Percentiles rank a stretch among this genome's conserved stretches.
Conservation (phyloP, 768 basidiomycete genomes). For the Holtermannia corniformis region DNA sequence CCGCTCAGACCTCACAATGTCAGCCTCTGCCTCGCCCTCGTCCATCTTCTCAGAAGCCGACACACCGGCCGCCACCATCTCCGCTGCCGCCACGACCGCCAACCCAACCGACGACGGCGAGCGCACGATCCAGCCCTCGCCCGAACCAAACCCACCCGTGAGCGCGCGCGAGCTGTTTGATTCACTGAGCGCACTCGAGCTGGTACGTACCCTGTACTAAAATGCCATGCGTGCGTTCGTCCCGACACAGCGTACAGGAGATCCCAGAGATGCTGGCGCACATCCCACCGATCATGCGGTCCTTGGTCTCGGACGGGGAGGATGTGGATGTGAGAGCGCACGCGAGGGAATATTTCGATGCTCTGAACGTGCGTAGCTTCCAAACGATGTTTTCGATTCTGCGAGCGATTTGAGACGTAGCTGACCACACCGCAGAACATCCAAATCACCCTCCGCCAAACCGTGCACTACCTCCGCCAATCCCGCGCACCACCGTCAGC, state of each 20-base stretch:
- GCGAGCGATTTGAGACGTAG: background rate
- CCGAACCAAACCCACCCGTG: too few relatives aligned
- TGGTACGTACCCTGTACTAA: background rate
- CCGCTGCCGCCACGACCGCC: too few relatives aligned
- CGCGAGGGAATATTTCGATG: background rate
- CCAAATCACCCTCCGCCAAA: constrained; percentile 35
- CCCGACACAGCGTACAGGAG: background rate
- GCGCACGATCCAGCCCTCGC: too few relatives aligned
- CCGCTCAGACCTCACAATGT: too few relatives aligned
- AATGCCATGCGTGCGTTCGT: background rate
- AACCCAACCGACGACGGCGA: too few relatives aligned
- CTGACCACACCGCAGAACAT: constrained; percentile 5
- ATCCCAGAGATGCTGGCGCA: background rate
- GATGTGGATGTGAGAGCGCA: background rate
- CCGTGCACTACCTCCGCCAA: constrained; percentile 32
- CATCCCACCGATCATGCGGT: background rate
- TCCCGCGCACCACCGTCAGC: constrained; percentile 16
- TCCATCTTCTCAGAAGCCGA: too few relatives aligned
- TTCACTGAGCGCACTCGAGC: background rate
- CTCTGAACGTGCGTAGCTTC: background rate
- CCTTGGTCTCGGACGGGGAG: background rate
- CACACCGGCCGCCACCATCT: too few relatives aligned
- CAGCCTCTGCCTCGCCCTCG: too few relatives aligned
- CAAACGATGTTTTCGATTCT: background rate
- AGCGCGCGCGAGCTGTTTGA: too few relatives aligned